Percentiles rank a stretch among this genome's conserved stretches.
Conservation (phyloP, 1,284 basidiomycete species). For the Fomitiporia mediterranea region DNA sequence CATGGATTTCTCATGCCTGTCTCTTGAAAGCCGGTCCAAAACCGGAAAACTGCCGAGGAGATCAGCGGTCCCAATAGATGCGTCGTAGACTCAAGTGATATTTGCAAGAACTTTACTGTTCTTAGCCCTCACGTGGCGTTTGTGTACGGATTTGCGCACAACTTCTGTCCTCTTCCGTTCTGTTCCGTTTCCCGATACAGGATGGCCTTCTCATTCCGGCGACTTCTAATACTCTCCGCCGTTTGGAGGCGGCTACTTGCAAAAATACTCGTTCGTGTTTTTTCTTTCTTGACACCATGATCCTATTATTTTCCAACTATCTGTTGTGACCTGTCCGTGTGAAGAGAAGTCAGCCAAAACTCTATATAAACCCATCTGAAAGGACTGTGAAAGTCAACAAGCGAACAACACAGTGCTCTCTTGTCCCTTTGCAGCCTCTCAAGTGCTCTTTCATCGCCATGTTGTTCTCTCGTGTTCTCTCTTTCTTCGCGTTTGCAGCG, state of each 20-base stretch:
- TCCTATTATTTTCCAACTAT: too few relatives aligned
- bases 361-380: neutral
- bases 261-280: too few relatives aligned
- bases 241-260: neutral
- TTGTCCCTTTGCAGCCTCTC: neutral
- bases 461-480: constrained; percentile 14
- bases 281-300: constrained; percentile 2
- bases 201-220: neutral
- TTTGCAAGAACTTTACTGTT: neutral
- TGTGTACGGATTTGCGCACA: neutral
- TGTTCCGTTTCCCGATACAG: neutral
- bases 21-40: neutral
- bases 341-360: neutral
- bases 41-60: too few relatives aligned
- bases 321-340: neutral
- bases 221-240: neutral
- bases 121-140: neutral
- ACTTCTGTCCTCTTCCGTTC: neutral
- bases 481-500: constrained; percentile 6
- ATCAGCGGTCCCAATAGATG: too few relatives aligned
- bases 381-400: neutral
- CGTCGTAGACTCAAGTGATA: too few relatives aligned
- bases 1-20: neutral
- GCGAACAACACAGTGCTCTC: neutral
- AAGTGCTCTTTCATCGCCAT: neutral